phyloP scores from a whole-genome alignment of 2,329 filamentous ascomycete species.

The Paecilomyces formosus region DNA sequence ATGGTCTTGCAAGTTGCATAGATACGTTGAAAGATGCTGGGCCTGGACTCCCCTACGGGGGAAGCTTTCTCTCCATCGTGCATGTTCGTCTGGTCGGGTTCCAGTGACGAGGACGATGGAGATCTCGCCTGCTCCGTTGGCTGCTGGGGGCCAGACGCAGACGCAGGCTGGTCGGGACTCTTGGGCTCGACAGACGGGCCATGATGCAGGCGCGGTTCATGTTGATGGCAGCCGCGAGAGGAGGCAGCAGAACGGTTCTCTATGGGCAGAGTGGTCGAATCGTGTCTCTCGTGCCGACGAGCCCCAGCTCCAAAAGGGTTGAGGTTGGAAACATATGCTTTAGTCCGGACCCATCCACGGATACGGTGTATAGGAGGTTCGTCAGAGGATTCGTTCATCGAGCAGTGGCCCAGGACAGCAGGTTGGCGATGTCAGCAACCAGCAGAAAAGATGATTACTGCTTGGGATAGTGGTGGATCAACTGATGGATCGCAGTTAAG shows the following conservation, averaged over 20 bases:
- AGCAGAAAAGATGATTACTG: not conserved
- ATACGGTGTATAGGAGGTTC: constrained; percentile 45
- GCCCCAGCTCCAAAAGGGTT: constrained; percentile 18
- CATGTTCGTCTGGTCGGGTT: constrained; percentile 38
- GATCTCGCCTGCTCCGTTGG: not conserved
- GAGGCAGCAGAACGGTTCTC: not conserved
- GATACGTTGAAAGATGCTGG: constrained; percentile 43
- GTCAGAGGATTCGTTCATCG: constrained; percentile 51
- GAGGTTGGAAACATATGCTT: constrained; percentile 34
- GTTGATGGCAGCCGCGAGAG: not conserved
- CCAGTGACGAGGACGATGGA: constrained; percentile 10
- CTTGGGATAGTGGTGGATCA: not conserved
- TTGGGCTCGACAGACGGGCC: not conserved
- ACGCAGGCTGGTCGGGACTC: not conserved
- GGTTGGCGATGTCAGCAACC: not conserved
- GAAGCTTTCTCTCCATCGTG: constrained; percentile 45
- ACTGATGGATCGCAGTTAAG: not conserved
- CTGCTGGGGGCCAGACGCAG: not conserved
- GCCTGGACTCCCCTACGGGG: constrained; percentile 41
- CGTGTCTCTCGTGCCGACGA: constrained; percentile 16
- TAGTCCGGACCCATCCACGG: constrained; percentile 39
- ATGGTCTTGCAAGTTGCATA: constrained; percentile 50
- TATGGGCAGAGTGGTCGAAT: constrained; percentile 9
- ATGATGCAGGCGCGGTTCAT: not conserved
- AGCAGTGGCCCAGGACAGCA: constrained; percentile 11